Evolutionary conservation across 176 grass and related monocot species (phyloP), one percentile per base, ranked within the genome.

Genomic region (Pontederia paniculata): DNA sequence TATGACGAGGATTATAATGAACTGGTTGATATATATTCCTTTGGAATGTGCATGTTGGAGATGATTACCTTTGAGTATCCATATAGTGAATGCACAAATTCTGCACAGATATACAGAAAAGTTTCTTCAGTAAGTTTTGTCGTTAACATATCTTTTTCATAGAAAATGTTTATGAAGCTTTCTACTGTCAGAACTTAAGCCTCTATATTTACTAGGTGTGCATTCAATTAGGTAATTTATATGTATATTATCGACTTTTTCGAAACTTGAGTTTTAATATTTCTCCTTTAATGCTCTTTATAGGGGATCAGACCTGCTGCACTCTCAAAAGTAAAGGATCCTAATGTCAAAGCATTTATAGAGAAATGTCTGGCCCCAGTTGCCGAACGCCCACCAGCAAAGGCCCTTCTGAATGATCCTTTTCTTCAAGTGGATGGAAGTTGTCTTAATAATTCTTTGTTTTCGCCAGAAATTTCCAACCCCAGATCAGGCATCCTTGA

Each of bases 41-140:
- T 80, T 25, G 82, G 82, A 18, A 73, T 85, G 77, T 80, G 77
- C 41, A 85, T 84, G 81, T 71, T 84, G 11, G 81, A 84, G 58
- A 67, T 84, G 62, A 51, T 85, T 60, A 85, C 82, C 17, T 63
- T 74, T 61, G 82, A 85, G 62, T 85, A 72, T 54, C 77, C 82
- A 1, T 85, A 85, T 17, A 73, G 69, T 71, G 77, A 85, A 73
- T 85, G 73, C 21, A 50, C 58, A 59, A 66, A 56, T 45, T 73
- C 63, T 52, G 69, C 42, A 15, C 73, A 80, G 28, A 70, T 77
- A 80, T 85, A 77, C 28, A 80, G 73, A 45, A 85, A 80, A 25
- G 63, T 85, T 49, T 65, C 60, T 73, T 21, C 63, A 62, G 82
- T 84, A 79, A 52, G 81, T 37, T 59, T 22, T 37, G 17, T 37